Base-by-base conservation (phyloP, 108 stramenopile species). In the Nitzschia sp. region DNA sequence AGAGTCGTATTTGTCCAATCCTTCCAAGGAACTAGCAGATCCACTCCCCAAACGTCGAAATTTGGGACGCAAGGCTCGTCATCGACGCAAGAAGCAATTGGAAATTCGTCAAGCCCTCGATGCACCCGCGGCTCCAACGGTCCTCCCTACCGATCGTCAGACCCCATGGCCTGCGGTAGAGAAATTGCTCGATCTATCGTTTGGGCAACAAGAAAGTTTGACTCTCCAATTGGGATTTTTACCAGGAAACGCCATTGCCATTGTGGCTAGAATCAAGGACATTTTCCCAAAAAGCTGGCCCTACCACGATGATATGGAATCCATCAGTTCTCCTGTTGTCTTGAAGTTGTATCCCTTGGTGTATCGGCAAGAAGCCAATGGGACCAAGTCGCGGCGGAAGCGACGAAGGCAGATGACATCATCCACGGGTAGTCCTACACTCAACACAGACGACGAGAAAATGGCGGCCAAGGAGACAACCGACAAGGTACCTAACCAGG, bases 301-400 rank as follows among this genome's bases (percentile, higher is more conserved):
- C 29, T 52, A 20, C 6, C 42, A 7, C 25, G 11, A 17, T 34
- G 25, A 59, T 70, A 54, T 51, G 52, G 48, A 42, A 17, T 17
- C 43, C 15, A 15, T 17, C 17, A 48, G 2, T 48, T 20, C 60
- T 25, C 91, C 92, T 5, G 67, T 86, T 8, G 92, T 85, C 9
- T 34, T 93, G 7, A 78, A 89, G 63, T 63, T 93, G 9, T 93
- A 90, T 80, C 92, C 92, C 19, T 53, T 93, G 68, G 89, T 73
- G 0, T 44, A 85, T 7, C 85, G 92, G 9, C 73, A 90, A 41
- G 75, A 77, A 43, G 75, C 66, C 62, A 57, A 41, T 53, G 85
- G 89, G 10, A 84, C 86, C 19, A 88, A 84, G 64, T 57, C 60
- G 7, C 75, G 78, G 24, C 83, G 85, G 12, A 73, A 74, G 51